These are phyloP conservation scores for Neurospora sp. DNA, from an alignment of 2,329 filamentous ascomycete species.

Conservation along the genomic window DNA sequence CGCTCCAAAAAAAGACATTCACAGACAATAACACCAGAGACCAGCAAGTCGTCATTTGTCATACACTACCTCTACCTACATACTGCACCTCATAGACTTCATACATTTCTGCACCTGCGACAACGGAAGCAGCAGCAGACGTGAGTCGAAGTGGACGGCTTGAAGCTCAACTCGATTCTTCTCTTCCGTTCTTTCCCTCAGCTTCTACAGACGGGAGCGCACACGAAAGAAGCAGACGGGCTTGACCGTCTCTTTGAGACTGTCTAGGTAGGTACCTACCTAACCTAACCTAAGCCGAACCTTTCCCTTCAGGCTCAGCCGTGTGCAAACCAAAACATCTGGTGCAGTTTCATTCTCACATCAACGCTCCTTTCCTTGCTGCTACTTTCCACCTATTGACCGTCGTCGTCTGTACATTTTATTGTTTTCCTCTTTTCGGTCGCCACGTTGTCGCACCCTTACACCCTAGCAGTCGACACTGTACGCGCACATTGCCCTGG, in stretches of 20 bases:
- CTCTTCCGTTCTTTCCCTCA: not conserved
- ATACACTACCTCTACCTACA: not conserved
- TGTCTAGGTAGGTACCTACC: not conserved
- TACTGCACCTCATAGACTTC: not conserved
- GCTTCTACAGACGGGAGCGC: not conserved
- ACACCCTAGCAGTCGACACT: not conserved
- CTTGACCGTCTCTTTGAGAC: not conserved
- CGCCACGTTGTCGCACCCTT: not conserved
- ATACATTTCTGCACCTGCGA: not conserved
- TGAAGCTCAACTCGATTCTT: not conserved
- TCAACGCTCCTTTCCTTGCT: not conserved
- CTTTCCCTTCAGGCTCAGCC: not conserved
- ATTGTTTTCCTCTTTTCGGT: not conserved
- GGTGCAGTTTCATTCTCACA: not conserved
- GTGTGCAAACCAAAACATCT: not conserved
- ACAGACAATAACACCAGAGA: not conserved
- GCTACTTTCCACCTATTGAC: not conserved
- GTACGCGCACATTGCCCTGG: not conserved
- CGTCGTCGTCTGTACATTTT: not conserved
- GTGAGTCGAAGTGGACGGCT: too few species aligned
- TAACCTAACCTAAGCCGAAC: not conserved
- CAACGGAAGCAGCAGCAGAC: not conserved
- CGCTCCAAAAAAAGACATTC: not conserved
- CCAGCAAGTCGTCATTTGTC: not conserved
- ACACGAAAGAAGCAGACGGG: not conserved